phyloP scores from a whole-genome alignment of 306 rosid genomes.

The Arachis hypogaea region DNA sequence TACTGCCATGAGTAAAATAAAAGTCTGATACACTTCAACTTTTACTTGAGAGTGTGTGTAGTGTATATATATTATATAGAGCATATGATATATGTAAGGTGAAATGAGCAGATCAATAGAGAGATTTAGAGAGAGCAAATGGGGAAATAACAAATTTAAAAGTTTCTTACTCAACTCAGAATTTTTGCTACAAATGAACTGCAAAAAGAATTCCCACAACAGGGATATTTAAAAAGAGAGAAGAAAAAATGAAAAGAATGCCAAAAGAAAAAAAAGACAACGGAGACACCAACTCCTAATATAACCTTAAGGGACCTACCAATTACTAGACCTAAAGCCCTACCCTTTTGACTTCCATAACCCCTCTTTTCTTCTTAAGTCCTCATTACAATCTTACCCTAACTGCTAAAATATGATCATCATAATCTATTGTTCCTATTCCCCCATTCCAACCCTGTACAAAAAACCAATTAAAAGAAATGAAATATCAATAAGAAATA shows the following conservation, averaged over 20 bases:
- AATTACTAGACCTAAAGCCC: conserved; percentile 68
- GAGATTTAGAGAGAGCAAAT: conserved; percentile 26
- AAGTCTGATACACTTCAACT: conserved; percentile 18
- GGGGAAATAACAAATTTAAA: conserved; percentile 52
- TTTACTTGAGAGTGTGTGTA: neutral
- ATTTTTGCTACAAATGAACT: conserved; percentile 85
- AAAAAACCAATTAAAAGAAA: conserved; percentile 73
- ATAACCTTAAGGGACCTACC: conserved; percentile 53
- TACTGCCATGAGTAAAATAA: neutral
- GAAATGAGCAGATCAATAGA: neutral
- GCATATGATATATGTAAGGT: neutral
- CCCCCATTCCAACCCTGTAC: conserved; percentile 83
- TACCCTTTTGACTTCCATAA: conserved; percentile 66
- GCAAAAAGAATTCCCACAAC: conserved; percentile 94
- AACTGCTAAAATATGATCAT: conserved; percentile 67
- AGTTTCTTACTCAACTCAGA: conserved; percentile 71
- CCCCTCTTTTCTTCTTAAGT: conserved; percentile 48
- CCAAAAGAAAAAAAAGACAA: conserved; percentile 45
- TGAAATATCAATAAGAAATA: conserved; percentile 58
- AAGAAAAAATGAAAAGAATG: conserved; percentile 56
- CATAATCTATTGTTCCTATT: conserved; percentile 59
- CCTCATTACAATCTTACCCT: conserved; percentile 63
- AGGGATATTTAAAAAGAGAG: conserved; percentile 52
- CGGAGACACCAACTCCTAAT: conserved; percentile 55
- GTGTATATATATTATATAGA: neutral